phyloP scores from a whole-genome alignment of 352 stramenopile genomes.

The Phytophthora chlamydospora region DNA sequence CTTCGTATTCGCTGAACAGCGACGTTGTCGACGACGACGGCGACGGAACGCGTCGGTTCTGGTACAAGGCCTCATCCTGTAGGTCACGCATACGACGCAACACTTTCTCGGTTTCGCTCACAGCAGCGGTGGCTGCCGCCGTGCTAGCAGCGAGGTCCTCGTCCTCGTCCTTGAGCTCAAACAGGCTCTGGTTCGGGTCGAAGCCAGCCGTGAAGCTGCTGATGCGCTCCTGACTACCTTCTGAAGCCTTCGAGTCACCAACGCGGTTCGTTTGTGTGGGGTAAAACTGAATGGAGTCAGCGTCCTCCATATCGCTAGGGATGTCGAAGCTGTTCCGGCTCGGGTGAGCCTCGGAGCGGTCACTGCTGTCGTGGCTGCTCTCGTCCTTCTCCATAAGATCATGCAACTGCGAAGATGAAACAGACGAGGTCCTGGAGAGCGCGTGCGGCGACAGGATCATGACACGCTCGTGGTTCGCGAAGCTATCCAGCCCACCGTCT shows the following conservation, averaged over 20 bases:
- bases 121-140: conserved; percentile 16
- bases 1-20: conserved; percentile 25
- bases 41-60: conserved; percentile 26
- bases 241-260: conserved; percentile 12
- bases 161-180: conserved; percentile 43
- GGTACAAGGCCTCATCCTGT: conserved; percentile 41
- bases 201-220: conserved; percentile 34
- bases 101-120: conserved; percentile 29
- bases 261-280: conserved; percentile 30
- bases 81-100: conserved; percentile 32
- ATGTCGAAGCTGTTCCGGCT: conserved; percentile 20
- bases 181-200: conserved; percentile 38
- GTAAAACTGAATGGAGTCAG: conserved; percentile 53
- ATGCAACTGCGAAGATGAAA: conserved; percentile 44
- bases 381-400: conserved; percentile 35
- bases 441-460: conserved; percentile 38
- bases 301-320: conserved; percentile 36
- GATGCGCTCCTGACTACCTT: conserved; percentile 14
- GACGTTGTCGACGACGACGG: conserved; percentile 34
- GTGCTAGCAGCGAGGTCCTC: conserved; percentile 22
- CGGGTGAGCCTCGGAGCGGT: conserved; percentile 10
- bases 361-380: conserved; percentile 32
- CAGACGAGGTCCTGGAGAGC: conserved; percentile 38
- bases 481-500: conserved; percentile 28
- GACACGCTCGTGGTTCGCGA: conserved; percentile 31